These are phyloP conservation scores for Claviceps lovelessii DNA, from an alignment of 2,329 filamentous ascomycete genomes.

Conservation along the genomic window DNA sequence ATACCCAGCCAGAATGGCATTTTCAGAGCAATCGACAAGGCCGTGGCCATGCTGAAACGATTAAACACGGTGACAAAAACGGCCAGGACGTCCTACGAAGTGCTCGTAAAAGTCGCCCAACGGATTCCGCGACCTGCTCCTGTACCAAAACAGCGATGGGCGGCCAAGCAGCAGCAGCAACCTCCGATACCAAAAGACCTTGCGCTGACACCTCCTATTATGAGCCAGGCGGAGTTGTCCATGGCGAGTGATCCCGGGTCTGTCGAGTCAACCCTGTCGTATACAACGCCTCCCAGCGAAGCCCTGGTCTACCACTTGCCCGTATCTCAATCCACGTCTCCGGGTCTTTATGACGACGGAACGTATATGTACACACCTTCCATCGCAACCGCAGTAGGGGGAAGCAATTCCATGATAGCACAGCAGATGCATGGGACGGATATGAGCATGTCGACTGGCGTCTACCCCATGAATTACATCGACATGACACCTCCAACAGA, in stretches of 20 bases:
- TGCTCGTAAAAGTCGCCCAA: constrained; percentile 18
- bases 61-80: constrained; percentile 17
- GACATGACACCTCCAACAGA: constrained; percentile 8
- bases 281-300: constrained; percentile 5
- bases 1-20: constrained; percentile 28
- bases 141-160: constrained; percentile 1
- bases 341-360: background rate
- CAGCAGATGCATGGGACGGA: constrained; percentile 1
- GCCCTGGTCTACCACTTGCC: background rate
- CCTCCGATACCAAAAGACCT: constrained; percentile 1
- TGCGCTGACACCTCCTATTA: constrained; percentile 6
- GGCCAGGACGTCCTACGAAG: constrained; percentile 18
- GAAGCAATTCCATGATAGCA: background rate
- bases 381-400: background rate
- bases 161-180: constrained; percentile 1
- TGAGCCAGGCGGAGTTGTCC: background rate
- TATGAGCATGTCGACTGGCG: background rate
- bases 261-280: background rate
- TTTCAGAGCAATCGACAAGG: constrained; percentile 23
- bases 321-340: background rate
- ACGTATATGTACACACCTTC: background rate
- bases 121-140: constrained; percentile 4
- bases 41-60: constrained; percentile 20
- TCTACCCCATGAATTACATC: constrained; percentile 1
- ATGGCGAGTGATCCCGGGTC: constrained; percentile 1